These are phyloP conservation scores for Fusarium torreyae DNA, from an alignment of 2,329 filamentous ascomycete species.

Conservation along the genomic window DNA sequence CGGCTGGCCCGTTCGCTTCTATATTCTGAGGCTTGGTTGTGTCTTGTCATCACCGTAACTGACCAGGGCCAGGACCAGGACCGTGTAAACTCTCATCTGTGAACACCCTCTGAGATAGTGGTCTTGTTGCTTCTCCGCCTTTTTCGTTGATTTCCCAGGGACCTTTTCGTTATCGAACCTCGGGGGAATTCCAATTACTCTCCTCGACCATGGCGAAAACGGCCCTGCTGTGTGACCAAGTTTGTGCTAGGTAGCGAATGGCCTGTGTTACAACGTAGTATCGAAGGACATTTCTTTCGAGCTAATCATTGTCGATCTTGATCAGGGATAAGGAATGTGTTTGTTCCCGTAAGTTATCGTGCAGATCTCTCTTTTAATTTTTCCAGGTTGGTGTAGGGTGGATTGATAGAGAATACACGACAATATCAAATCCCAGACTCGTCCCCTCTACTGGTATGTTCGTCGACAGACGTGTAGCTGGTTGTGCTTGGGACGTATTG, in stretches of 20 bases:
- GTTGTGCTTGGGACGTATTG: too few species aligned
- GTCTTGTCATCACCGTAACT: slow-evolving; percentile 16
- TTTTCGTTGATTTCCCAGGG: slow-evolving; percentile 7
- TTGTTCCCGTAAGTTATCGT: slow-evolving; percentile 1
- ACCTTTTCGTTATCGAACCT: background rate
- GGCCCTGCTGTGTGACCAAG: slow-evolving; percentile 21
- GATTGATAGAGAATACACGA: background rate
- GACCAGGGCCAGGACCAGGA: slow-evolving; percentile 6
- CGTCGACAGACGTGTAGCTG: too few species aligned
- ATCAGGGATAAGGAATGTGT: slow-evolving; percentile 3
- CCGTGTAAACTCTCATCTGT: background rate
- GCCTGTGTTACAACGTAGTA: slow-evolving; percentile 12
- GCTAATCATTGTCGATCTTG: slow-evolving; percentile 19
- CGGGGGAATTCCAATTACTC: background rate
- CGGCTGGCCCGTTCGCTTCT: slow-evolving; percentile 32
- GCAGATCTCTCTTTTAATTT: background rate
- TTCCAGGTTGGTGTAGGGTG: slow-evolving; percentile 3
- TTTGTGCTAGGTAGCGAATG: slow-evolving; percentile 5
- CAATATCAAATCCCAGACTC: background rate
- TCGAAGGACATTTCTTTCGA: slow-evolving; percentile 9
- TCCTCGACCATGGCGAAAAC: slow-evolving; percentile 20
- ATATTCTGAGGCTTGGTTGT: slow-evolving; percentile 20
- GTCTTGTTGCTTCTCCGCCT: background rate
- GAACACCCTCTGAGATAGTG: background rate
- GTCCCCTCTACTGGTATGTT: too few species aligned